Evolutionary conservation across 306 rosid species (phyloP).

Genomic region (Aeschynomene evenia): DNA sequence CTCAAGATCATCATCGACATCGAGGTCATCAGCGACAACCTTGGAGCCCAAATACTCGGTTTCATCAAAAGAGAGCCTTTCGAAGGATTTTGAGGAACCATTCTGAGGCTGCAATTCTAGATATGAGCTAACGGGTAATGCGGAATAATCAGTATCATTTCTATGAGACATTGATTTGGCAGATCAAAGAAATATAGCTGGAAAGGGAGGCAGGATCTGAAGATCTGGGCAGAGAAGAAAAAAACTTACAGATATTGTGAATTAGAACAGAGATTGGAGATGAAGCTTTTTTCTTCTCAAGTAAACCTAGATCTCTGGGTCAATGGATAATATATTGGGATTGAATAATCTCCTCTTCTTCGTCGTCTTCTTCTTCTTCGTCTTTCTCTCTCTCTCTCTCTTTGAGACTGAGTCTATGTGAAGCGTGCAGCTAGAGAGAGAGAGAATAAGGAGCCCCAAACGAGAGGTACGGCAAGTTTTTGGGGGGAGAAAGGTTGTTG

Average conservation of each 20-base stretch:
- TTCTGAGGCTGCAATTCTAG: constrained; percentile 66
- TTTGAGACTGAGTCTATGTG: background rate
- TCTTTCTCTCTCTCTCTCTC: background rate
- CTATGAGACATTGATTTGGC: constrained; percentile 15
- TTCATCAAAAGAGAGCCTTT: constrained; percentile 39
- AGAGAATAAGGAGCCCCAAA: background rate
- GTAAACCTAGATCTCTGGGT: constrained; percentile 59
- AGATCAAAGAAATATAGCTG: background rate
- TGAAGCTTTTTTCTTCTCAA: background rate
- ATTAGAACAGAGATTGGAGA: background rate
- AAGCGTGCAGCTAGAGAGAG: background rate
- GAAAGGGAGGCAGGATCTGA: background rate
- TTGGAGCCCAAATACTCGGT: constrained; percentile 46
- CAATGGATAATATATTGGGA: constrained; percentile 35
- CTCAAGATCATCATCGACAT: constrained; percentile 56
- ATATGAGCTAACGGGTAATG: constrained; percentile 53
- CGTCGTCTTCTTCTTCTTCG: too few species aligned
- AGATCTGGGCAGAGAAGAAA: constrained; percentile 31
- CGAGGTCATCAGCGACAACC: constrained; percentile 14
- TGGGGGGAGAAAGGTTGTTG: background rate
- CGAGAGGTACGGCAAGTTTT: background rate
- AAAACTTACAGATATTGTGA: constrained; percentile 37
- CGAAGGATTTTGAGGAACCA: constrained; percentile 30
- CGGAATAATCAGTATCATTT: constrained; percentile 58
- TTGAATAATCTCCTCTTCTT: constrained; percentile 21